Evolutionary conservation across 164 flowering plant species (phyloP), one percentile per base, ranked within the genome.

Genomic region (Aristolochia californica): DNA sequence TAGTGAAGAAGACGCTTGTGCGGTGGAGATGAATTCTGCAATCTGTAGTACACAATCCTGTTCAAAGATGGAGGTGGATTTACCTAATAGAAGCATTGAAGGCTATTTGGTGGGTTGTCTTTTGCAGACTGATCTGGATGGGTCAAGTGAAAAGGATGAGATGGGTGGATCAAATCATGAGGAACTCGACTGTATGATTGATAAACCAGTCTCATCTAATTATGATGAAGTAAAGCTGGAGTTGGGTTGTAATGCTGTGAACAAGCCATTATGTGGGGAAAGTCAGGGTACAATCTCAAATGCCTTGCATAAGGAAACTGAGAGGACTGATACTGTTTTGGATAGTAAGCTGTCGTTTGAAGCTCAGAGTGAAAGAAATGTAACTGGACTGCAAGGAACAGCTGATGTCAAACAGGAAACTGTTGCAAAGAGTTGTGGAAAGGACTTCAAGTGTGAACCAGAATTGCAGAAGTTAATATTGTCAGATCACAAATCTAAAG

Each of bases 1-100:
- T 62, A 60, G 72, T 38, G 95, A 80, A 34, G 95, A 80, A 53
- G 88, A 81, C 78, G 83, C 80, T 48, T 75, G 89, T 75, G 75
- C 55, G 51, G 56, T 76, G 63, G 93, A 83, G 62, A 67, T 72
- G 48, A 76, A 74, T 43, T 80, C 86, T 26, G 82, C 63, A 54
- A 68, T 68, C 13, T 70, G 87, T 72, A 75, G 72, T 61, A 62
- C 69, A 56, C 76, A 80, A 53, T 70, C 70, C 10, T 69, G 70
- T 34, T 75, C 71, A 23, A 79, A 77, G 63, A 63, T 70, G 69
- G 83, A 80, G 45, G 78, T 70, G 44, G 83, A 74, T 54, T 48
- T 75, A 65, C 75, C 63, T 43, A 63, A 65, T 34, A 8, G 40
- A 34, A 34, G 40, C 40, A 34, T 13, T 57, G 60, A 18, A n/a